Evolutionary conservation across 2,329 filamentous ascomycete species (phyloP).

Genomic region (Cordyceps militaris): DNA sequence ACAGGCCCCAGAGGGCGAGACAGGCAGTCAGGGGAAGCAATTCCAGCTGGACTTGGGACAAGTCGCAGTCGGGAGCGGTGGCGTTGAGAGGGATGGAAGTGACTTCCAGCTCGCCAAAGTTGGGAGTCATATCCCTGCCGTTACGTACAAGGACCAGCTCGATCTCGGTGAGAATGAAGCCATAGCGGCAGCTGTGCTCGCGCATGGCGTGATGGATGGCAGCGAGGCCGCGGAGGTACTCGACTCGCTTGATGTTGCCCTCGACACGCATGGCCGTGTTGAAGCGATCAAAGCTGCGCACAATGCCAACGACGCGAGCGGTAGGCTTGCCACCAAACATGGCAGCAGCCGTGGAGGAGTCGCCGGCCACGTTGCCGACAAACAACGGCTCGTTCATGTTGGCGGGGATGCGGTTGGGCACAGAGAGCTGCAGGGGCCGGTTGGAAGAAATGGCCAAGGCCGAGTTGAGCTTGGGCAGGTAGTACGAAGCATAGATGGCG

Average conservation of each 20-base stretch:
- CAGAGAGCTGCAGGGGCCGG: constrained; percentile 49
- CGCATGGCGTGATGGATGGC: constrained; percentile 89
- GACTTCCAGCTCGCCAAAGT: constrained; percentile 86
- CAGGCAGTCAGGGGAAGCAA: constrained; percentile 56
- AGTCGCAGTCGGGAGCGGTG: constrained; percentile 23
- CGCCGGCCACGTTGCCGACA: constrained; percentile 54
- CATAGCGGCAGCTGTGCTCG: constrained; percentile 86
- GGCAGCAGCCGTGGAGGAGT: constrained; percentile 47
- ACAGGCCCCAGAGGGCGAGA: constrained; percentile 70
- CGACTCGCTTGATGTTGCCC: constrained; percentile 74
- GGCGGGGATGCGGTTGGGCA: constrained; percentile 29
- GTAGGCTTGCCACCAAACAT: constrained; percentile 42
- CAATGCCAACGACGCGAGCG: constrained; percentile 68
- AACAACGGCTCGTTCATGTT: constrained; percentile 51
- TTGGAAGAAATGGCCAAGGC: constrained; percentile 71
- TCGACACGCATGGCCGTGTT: constrained; percentile 90
- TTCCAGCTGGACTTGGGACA: constrained; percentile 26
- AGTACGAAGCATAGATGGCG: constrained; percentile 67
- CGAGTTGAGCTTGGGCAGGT: constrained; percentile 80
- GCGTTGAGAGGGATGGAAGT: constrained; percentile 51
- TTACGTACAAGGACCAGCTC: constrained; percentile 86
- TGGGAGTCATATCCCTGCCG: constrained; percentile 62
- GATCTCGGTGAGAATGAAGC: constrained; percentile 94
- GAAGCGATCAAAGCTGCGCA: constrained; percentile 88
- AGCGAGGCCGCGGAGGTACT: constrained; percentile 80